Conservation (phyloP, 768 basidiomycete species). For the Psilocybe sp. region DNA sequence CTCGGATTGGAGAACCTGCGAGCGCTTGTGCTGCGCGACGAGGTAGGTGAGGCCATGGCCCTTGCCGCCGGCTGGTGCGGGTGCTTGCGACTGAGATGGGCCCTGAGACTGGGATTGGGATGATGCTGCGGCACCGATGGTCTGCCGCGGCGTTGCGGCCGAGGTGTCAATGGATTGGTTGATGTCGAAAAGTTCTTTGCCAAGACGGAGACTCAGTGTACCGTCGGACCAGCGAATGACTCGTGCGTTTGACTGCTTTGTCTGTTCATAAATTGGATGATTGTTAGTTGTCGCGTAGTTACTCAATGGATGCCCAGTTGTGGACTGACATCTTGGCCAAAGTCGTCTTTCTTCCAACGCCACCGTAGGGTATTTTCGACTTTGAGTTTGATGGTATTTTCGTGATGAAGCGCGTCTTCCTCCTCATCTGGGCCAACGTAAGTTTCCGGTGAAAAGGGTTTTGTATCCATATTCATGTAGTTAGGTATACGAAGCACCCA, state of each 20-base stretch:
- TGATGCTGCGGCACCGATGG: conserved; percentile 43
- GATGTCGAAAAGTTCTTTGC: conserved; percentile 93
- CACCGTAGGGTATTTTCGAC: conserved; percentile 95
- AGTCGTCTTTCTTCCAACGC: conserved; percentile 84
- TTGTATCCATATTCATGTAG: conserved; percentile 85
- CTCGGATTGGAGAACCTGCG: conserved; percentile 84
- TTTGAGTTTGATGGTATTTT: conserved; percentile 74
- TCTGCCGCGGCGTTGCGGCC: conserved; percentile 58
- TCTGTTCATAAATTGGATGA: conserved; percentile 36
- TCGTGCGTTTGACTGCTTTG: conserved; percentile 85
- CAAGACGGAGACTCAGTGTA: conserved; percentile 82
- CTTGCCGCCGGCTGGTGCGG: conserved; percentile 41
- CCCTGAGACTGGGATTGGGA: conserved; percentile 37
- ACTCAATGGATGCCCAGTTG: background rate
- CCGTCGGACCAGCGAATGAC: conserved; percentile 97
- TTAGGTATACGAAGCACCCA: conserved; percentile 96
- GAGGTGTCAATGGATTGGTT: conserved; percentile 77
- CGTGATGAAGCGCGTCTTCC: conserved; percentile 55
- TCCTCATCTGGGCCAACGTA: conserved; percentile 84
- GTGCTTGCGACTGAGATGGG: conserved; percentile 37
- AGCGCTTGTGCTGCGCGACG: conserved; percentile 84
- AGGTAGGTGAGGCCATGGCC: conserved; percentile 84
- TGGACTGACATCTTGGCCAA: conserved; percentile 70
- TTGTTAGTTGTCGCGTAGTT: background rate
- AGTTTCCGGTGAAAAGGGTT: conserved; percentile 85